Base-by-base conservation (phyloP, 495 filamentous ascomycete genomes). In the Lichenothelia convexa region DNA sequence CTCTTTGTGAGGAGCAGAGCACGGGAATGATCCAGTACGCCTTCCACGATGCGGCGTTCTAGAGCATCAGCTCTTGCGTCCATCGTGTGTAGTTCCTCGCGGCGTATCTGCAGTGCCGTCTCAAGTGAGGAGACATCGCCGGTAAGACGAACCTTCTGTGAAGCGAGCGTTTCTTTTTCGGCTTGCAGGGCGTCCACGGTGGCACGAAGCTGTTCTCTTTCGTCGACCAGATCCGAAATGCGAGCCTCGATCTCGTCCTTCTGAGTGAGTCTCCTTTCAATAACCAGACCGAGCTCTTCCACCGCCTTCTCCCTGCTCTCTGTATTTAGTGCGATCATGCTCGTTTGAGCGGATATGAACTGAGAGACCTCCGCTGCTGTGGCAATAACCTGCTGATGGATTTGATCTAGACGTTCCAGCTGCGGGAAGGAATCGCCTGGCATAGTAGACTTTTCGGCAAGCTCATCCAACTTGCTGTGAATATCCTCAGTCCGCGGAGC, bases 21-120 rank as follows among this genome's bases (percentile, higher is more conserved):
- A 15, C 84, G 77, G 21, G 89, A 93, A 48, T 94, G 86, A 48
- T 97, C 85, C 42, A 97, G 83, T 26, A 95, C 82, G 20, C 85
- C 83, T 39, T 95, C 87, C 20, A 97, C 60, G 40, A 97, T 93
- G 7, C 87, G 71, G 30, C 86, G 77, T 59, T 97, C 89, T 1
- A 97, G 64, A 18, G 69, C 67, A 44, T 93, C 82, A 7, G 85
- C 86, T 33, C 84, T 74, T 6, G 70, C 67, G 50, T 93, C 84
- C 75, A 97, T 91, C 18, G 73, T 64, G 27, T 82, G 69, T 38
- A 95, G 74, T 53, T 97, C 89, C 51, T 94, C 87, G 18, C 80
- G 76, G 11, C 89, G 77, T 38, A 95, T 69, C 12, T 76, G 71
- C 2, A 94, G 68, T 3, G 87, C 86, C 16, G 82, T 94, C 47